phyloP scores from a whole-genome alignment of 2,329 filamentous ascomycete genomes.

The Zelopaecilomyces penicillatus region DNA sequence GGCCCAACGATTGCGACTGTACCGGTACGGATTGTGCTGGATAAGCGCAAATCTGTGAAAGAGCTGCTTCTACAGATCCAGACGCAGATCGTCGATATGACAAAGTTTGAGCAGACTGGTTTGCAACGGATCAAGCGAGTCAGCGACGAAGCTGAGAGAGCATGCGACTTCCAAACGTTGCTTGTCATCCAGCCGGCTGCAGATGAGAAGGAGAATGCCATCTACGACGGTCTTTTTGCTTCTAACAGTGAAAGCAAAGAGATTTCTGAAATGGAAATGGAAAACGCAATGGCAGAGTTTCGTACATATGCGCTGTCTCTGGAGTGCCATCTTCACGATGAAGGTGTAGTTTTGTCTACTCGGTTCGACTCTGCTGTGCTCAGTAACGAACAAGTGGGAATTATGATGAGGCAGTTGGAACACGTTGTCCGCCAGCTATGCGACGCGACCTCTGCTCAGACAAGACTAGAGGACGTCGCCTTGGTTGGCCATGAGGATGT shows the following conservation, averaged over 20 bases:
- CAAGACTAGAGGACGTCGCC: background rate
- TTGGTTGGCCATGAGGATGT: background rate
- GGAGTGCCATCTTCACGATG: background rate
- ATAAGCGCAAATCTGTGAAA: background rate
- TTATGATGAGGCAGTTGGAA: background rate
- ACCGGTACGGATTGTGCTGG: background rate
- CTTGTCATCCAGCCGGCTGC: constrained; percentile 3
- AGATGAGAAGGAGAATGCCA: background rate
- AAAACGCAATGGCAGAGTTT: background rate
- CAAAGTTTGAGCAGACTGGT: constrained; percentile 3
- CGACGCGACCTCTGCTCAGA: background rate
- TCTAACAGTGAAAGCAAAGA: background rate
- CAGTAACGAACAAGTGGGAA: background rate
- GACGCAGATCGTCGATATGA: background rate
- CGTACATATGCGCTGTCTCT: background rate
- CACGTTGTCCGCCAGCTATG: background rate
- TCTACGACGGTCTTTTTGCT: constrained; percentile 4
- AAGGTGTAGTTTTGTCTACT: background rate
- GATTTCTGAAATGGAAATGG: constrained; percentile 3
- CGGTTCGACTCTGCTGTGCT: background rate
- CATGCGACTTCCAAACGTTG: constrained; percentile 1
- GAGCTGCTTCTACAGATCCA: background rate
- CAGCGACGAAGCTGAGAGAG: background rate
- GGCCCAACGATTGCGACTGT: constrained; percentile 5
- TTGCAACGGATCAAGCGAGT: constrained; percentile 1